Conservation (phyloP, 352 stramenopile species). For the Pilasporangium apinafurcum region DNA sequence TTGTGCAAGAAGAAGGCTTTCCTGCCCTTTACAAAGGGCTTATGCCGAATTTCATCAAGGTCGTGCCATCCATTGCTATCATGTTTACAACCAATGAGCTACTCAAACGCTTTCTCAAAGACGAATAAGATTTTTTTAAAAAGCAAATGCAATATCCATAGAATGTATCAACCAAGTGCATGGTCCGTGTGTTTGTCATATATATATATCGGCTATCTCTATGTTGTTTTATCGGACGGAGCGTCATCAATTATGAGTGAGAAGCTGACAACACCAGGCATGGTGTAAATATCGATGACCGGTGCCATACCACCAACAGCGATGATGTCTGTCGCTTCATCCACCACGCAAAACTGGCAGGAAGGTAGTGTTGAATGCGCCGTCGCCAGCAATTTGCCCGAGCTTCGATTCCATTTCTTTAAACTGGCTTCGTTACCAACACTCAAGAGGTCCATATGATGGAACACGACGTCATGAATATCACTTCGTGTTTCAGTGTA, state of each 20-base stretch:
- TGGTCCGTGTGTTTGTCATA: not conserved
- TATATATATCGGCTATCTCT: not conserved
- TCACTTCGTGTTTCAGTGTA: constrained; percentile 51
- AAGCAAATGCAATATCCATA: not conserved
- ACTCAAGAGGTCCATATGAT: constrained; percentile 64
- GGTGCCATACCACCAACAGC: constrained; percentile 50
- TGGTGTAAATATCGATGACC: constrained; percentile 70
- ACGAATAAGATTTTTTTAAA: not conserved
- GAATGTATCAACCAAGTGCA: not conserved
- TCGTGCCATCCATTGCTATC: constrained; percentile 75
- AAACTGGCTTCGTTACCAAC: constrained; percentile 61
- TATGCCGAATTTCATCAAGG: constrained; percentile 66
- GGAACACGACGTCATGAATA: constrained; percentile 65
- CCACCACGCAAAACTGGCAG: constrained; percentile 65
- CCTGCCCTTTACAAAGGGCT: constrained; percentile 62
- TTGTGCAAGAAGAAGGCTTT: constrained; percentile 47
- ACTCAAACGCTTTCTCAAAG: constrained; percentile 36
- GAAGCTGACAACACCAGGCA: constrained; percentile 79
- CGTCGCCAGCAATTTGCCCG: constrained; percentile 43
- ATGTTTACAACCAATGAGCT: constrained; percentile 80
- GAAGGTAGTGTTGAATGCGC: constrained; percentile 47
- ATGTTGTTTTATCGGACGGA: no score
- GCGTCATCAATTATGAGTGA: constrained; percentile 48
- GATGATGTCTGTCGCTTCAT: constrained; percentile 54
- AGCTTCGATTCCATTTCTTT: constrained; percentile 75